Percentiles rank a stretch among this genome's conserved stretches.
phyloP scores from a whole-genome alignment of 305 asterid species.

The Andrographis paniculata region DNA sequence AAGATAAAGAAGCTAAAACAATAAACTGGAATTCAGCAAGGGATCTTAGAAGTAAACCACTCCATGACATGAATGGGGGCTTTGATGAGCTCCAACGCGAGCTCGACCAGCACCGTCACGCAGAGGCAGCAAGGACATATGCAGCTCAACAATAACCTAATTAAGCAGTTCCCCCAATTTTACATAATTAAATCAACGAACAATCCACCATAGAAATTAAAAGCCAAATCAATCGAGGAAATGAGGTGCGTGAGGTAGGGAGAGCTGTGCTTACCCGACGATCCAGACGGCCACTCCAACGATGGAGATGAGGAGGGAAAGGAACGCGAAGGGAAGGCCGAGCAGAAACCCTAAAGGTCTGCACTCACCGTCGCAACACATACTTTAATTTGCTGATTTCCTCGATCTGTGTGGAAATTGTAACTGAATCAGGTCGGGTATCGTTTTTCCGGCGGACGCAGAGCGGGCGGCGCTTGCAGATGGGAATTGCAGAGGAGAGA shows the following conservation, averaged over 20 bases:
- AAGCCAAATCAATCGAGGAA: not conserved
- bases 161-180: not conserved
- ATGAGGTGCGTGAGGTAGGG: not conserved
- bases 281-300: conserved; percentile 48
- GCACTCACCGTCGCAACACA: conserved; percentile 47
- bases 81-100: conserved; percentile 48
- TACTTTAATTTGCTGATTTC: conserved; percentile 1
- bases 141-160: conserved; percentile 41
- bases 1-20: too few species aligned
- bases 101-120: conserved; percentile 50
- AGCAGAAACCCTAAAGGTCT: conserved; percentile 56
- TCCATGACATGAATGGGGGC: conserved; percentile 60
- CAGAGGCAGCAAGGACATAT: conserved; percentile 58
- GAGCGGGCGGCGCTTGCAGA: too few species aligned
- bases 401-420: too few species aligned
- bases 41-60: conserved; percentile 51
- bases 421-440: too few species aligned
- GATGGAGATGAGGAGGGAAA: conserved; percentile 42
- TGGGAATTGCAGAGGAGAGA: too few species aligned
- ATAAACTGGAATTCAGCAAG: conserved; percentile 32
- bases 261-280: conserved; percentile 28
- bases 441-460: too few species aligned
- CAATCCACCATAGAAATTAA: not conserved
- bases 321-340: conserved; percentile 51
- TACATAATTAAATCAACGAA: not conserved